Evolutionary conservation across 208 protist genomes (phyloP).

Genomic region (Acanthamoeba polyphaga): DNA sequence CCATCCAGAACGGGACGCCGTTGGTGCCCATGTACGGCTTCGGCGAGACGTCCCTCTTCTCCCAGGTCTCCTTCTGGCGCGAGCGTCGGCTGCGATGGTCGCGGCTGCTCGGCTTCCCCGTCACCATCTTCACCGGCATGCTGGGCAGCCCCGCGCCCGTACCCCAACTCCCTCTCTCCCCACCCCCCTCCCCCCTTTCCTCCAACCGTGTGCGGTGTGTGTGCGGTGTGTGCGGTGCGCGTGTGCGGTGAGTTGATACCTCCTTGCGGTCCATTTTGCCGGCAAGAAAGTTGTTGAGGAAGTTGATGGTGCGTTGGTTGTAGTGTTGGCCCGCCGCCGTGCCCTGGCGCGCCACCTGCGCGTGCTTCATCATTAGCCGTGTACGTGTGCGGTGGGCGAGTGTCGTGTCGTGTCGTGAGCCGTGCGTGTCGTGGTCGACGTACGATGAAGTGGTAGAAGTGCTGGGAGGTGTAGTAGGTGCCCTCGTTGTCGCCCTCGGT

Average conservation of each 20-base stretch:
- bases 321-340: background rate
- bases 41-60: constrained; percentile 35
- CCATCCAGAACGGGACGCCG: constrained; percentile 8
- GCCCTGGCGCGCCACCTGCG: background rate
- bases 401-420: no score
- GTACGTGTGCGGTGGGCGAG: background rate
- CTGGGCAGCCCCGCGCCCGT: background rate
- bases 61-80: background rate
- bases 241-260: background rate
- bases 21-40: constrained; percentile 31
- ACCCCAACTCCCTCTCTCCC: background rate
- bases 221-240: no score
- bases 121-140: background rate
- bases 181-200: background rate
- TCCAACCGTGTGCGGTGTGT: background rate
- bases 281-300: background rate
- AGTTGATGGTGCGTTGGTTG: background rate
- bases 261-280: background rate
- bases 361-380: background rate
- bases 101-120: background rate
- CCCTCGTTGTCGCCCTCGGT: background rate
- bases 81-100: background rate
- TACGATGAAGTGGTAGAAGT: constrained; percentile 12
- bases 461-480: background rate
- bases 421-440: background rate